Conservation (phyloP, 306 rosid species). For the Cicer yamashitae region DNA sequence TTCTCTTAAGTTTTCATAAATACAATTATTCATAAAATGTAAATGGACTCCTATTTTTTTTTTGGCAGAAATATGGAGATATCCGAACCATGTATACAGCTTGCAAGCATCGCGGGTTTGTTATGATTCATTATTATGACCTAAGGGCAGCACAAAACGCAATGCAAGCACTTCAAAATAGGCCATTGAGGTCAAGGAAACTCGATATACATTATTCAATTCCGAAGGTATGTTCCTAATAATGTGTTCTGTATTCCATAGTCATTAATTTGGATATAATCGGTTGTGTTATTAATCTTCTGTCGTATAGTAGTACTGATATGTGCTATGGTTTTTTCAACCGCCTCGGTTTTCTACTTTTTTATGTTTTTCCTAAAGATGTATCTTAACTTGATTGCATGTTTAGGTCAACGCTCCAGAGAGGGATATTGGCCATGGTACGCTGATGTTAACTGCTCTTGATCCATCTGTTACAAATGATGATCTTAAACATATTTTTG, state of each 20-base stretch:
- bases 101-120: constrained; percentile 87
- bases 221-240: constrained; percentile 66
- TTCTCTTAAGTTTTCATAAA: constrained; percentile 30
- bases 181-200: constrained; percentile 66
- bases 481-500: constrained; percentile 65
- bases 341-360: constrained; percentile 29
- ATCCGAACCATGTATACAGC: constrained; percentile 72
- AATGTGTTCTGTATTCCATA: constrained; percentile 24
- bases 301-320: constrained; percentile 20
- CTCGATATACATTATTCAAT: constrained; percentile 85
- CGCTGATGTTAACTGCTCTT: constrained; percentile 64
- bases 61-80: constrained; percentile 72
- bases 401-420: constrained; percentile 73
- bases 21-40: constrained; percentile 22
- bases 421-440: constrained; percentile 77
- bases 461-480: constrained; percentile 74
- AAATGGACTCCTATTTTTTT: constrained; percentile 43
- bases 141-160: constrained; percentile 78
- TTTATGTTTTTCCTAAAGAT: constrained; percentile 40
- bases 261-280: constrained; percentile 11
- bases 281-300: neutral
- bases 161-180: constrained; percentile 69
- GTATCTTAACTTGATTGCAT: constrained; percentile 44
- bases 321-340: constrained; percentile 13
- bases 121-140: constrained; percentile 79